Conservation (phyloP, 192 early-diverging fungal species). For the Funneliformis geosporum region DNA sequence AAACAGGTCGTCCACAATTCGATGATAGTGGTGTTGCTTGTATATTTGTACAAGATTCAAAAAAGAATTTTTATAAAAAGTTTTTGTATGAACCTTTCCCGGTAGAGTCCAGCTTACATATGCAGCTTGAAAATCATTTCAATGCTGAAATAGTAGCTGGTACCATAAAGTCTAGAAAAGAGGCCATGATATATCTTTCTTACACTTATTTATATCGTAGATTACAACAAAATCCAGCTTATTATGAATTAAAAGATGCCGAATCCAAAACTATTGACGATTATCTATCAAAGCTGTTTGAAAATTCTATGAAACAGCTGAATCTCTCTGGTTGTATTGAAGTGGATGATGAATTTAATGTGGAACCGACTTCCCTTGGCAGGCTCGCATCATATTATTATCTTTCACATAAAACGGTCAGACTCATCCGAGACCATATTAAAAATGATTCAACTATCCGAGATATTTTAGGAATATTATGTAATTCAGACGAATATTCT, state of each 20-base stretch:
- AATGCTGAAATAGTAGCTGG: slow-evolving; percentile 93
- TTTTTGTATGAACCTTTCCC: slow-evolving; percentile 96
- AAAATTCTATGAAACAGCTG: slow-evolving; percentile 69
- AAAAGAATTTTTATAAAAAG: slow-evolving; percentile 99
- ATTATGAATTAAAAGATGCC: slow-evolving; percentile 85
- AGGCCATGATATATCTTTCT: slow-evolving; percentile 91
- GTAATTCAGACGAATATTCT: slow-evolving; percentile 83
- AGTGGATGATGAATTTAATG: slow-evolving; percentile 61
- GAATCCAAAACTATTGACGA: slow-evolving; percentile 66
- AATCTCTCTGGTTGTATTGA: slow-evolving; percentile 73
- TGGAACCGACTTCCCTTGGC: slow-evolving; percentile 76
- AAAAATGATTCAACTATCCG: slow-evolving; percentile 48
- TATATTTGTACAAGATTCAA: slow-evolving; percentile 92
- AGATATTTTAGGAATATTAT: slow-evolving; percentile 74
- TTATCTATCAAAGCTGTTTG: slow-evolving; percentile 81
- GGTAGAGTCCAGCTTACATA: slow-evolving; percentile 81
- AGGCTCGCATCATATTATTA: slow-evolving; percentile 92
- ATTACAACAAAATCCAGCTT: slow-evolving; percentile 91
- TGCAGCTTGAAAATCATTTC: slow-evolving; percentile 80
- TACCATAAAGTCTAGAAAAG: slow-evolving; percentile 86
- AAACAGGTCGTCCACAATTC: slow-evolving; percentile 81
- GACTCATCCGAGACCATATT: slow-evolving; percentile 64
- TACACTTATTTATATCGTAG: slow-evolving; percentile 97
- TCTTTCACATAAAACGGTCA: slow-evolving; percentile 79
- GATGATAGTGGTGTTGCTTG: slow-evolving; percentile 90